Evolutionary conservation across 164 flowering plant genomes (phyloP).

Genomic region (Umbilicus rupestris): DNA sequence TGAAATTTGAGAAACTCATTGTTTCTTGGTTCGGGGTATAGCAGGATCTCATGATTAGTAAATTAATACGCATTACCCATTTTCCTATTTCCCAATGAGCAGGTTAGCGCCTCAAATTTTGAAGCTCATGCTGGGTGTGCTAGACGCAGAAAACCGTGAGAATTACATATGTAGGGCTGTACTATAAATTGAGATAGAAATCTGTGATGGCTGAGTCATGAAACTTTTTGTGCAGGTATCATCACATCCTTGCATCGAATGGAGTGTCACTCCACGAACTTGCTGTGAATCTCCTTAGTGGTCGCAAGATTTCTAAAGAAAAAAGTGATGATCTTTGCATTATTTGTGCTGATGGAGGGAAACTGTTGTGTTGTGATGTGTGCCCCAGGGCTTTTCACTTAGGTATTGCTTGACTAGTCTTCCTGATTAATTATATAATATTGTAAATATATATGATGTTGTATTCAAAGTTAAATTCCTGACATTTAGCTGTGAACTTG

Average conservation of each 20-base stretch:
- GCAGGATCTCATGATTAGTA: background rate
- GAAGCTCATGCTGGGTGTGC: slow-evolving; percentile 99
- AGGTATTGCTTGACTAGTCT: slow-evolving; percentile 19
- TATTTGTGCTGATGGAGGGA: slow-evolving; percentile 71
- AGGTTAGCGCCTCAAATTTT: slow-evolving; percentile 91
- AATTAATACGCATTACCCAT: background rate
- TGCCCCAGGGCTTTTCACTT: slow-evolving; percentile 87
- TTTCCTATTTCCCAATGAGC: slow-evolving; percentile 16
- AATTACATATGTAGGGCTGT: slow-evolving; percentile 4
- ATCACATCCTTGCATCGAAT: slow-evolving; percentile 80
- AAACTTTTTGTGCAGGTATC: slow-evolving; percentile 45
- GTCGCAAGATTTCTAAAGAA: slow-evolving; percentile 34
- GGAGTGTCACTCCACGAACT: slow-evolving; percentile 91
- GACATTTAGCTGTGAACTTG: background rate
- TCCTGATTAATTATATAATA: background rate
- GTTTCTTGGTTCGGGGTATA: background rate
- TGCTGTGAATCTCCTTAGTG: slow-evolving; percentile 53
- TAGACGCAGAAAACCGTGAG: slow-evolving; percentile 86
- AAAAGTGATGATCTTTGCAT: slow-evolving; percentile 81
- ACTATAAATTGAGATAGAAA: background rate
- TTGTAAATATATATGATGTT: slow-evolving; percentile 2
- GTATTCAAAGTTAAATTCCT: background rate
- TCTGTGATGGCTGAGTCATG: slow-evolving; percentile 2
- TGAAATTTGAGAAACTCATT: background rate
- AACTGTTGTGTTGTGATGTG: slow-evolving; percentile 76